Base-by-base conservation (phyloP, 2,329 filamentous ascomycete species). In the Botrytis squamosa region DNA sequence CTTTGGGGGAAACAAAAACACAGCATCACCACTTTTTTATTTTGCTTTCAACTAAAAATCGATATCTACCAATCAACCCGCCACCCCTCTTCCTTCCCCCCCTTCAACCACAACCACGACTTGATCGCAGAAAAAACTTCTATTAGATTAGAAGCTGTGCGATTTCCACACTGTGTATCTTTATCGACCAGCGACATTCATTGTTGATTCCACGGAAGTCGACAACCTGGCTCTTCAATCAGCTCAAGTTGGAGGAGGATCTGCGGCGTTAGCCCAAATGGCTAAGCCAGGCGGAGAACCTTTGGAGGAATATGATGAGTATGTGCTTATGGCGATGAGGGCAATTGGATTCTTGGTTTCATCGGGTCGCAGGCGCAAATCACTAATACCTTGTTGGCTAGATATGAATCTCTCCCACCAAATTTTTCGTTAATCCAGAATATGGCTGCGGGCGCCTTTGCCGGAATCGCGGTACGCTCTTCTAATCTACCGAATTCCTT, bases 381-480 rank as follows among this genome's bases (percentile, higher is more conserved):
- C 59, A 73, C 78, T 81, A 73, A 80, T 75, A 57, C 40, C 16
- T 44, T 65, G 38, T 73, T 67, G 36, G 60, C 67, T 73, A 91
- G 89, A 85, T 98, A 98, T 88, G 95, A 98, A 88, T 91, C 92
- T 77, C 89, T 99, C 74, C 95, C 95, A 77, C 93, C 95, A 77
- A 97, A 97, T 84, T 97, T 97, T 86, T 96, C 94, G 79, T 88
- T 98, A 81, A 85, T 92, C 77, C 94, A 96, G 82, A 99, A 98
- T 84, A 98, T 98, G 94, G 86, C 91, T 76, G 96, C 96, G 73
- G 96, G 96, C 83, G 96, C 96, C 78, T 98, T 98, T 84, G 96
- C 96, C 74, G 96, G 96, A 63, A 80, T 80, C 75, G 78, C 78
- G 74, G 80, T 80, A 77, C 75, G 78, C 71, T 64, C 62, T 63